Evolutionary conservation across 2,329 filamentous ascomycete species (phyloP), one percentile per base, ranked within the genome.

Genomic region (Ustulina deusta): DNA sequence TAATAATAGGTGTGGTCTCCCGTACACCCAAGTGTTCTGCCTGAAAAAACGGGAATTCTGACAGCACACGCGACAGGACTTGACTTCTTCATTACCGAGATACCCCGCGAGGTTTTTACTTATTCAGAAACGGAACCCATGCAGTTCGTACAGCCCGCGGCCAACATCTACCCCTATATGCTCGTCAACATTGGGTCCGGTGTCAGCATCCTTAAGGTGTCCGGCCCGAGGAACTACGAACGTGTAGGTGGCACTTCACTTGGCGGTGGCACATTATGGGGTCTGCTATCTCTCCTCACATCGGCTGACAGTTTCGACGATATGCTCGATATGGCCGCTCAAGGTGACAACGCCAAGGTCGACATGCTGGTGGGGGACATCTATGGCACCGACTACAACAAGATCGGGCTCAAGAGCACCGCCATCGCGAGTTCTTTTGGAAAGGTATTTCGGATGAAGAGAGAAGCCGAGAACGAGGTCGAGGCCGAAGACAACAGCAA

Each of bases 301-400:
- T 94, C 94, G n/a, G 93, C 95, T 25, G 88, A 92, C 63, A 94
- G 90, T n/a, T 99, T 99, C 77, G 96, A 98, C 79, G 94, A 97
- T 74, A 99, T 99, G 96, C 86, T 99, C 40, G 90, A 91, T 62
- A 91, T 97, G 83, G 94, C 96, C 0, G 96, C 96, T 71, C 86
- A 89, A 38, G 96, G 96, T 29, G 96, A 99, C 81, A 99, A 99
- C 76, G 87, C 91, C 42, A 91, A 92, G 32, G 96, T 99, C 10
- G 96, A 99, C 78, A 94, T 99, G 90, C 85, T 99, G 20, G 96
- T 99, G 0, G 96, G 96, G 22, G 96, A 99, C 79, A 99, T 99
- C 59, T 99, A 99, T 80, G 96, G 96, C 65, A 92, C 92, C 70
- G 95, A 97, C 73, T 99, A 99, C 77, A 91, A 90, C 78, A 97